Base-by-base conservation (phyloP, 495 filamentous ascomycete genomes). In the Hypoxylon fuscum region DNA sequence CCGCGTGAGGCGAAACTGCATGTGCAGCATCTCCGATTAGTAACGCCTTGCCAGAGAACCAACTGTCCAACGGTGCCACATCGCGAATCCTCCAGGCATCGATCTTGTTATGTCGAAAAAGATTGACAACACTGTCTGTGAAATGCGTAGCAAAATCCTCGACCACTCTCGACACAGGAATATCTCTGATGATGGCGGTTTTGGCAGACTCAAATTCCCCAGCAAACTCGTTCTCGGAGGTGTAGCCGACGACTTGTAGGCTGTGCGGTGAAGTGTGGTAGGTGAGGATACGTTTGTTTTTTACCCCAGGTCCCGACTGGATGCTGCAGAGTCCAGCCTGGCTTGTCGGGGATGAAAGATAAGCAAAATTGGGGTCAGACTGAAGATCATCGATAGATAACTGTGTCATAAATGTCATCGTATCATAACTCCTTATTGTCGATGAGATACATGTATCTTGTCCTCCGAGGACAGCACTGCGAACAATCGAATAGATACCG, bases 1-100 rank as follows among this genome's bases (percentile, higher is more conserved):
- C 66, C 2, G 63, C 59, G 10, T 66, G 59, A 0, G 66, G 66
- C 0, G 62, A 62, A 7, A 72, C 63, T 10, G 66, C 66, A 55
- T 84, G 82, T 2, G 74, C 78, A 9, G 81, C 76, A 55, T 85
- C 82, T 0, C 82, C 82, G 22, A 82, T 75, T 9, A 82, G 34
- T 6, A 78, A 51, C 3, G 75, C 62, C 59, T 76, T 80, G 42
- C 77, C 79, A 3, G 70, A 66, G 18, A 70, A 47, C 71, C 77
- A 80, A 9, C 5, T 55, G 12, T 62, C 57, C 47, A 66, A 27
- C 3, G 64, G 56, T 8, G 51, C 52, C 12, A 68, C 54, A 20
- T 70, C 68, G 55, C 64, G 68, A 12, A 68, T 65, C 23, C 64
- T 64, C 68, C 68, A 70, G 17, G 64, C 68, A 34, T 70, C 68